These are phyloP conservation scores for Trichophyton schoenleinii DNA, from an alignment of 2,329 filamentous ascomycete species.

Conservation along the genomic window DNA sequence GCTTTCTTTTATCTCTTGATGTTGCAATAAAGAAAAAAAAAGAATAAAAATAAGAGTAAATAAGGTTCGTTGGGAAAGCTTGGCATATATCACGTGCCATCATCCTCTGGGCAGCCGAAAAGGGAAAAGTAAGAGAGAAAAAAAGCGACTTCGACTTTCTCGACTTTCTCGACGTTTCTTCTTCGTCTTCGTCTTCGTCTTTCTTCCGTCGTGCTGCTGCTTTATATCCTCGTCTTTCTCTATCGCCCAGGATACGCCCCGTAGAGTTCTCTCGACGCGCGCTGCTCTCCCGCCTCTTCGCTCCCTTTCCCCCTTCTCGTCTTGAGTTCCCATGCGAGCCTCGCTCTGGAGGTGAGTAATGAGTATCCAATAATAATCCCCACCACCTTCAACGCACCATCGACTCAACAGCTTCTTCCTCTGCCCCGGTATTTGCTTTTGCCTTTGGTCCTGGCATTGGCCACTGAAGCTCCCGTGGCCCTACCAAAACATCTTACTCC, in stretches of 20 bases:
- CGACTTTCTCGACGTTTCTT: background rate
- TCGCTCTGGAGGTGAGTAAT: background rate
- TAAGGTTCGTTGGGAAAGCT: conserved; percentile 1
- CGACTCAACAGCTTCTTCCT: background rate
- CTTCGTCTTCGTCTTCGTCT: background rate
- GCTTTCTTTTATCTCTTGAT: background rate
- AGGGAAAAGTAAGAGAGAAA: background rate
- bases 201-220: background rate
- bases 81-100: background rate
- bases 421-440: conserved; percentile 1
- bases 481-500: background rate
- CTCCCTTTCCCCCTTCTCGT: background rate
- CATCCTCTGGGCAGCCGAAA: background rate
- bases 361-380: background rate
- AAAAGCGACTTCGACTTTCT: background rate
- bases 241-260: background rate
- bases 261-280: background rate
- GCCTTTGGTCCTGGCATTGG: background rate
- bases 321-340: background rate
- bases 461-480: background rate
- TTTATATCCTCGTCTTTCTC: background rate
- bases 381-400: background rate
- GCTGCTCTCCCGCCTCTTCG: background rate
- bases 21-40: background rate
- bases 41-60: conserved; percentile 1